Evolutionary conservation across 352 stramenopile genomes (phyloP).

Genomic region (Phytophthora sp.): DNA sequence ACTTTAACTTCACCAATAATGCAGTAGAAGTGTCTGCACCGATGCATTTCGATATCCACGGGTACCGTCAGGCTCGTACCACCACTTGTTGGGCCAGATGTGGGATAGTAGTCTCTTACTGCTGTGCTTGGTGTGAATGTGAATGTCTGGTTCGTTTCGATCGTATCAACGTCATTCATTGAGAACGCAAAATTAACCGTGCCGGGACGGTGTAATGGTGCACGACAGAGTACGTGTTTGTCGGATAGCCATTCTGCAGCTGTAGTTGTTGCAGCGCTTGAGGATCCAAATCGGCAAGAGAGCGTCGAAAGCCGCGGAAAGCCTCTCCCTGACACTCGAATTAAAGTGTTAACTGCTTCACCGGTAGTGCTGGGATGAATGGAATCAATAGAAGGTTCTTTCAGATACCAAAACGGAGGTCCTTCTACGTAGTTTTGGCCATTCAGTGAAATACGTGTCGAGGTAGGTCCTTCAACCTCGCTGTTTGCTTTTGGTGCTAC

Average conservation of each 20-base stretch:
- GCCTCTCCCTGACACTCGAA: slow-evolving; percentile 23
- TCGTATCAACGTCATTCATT: slow-evolving; percentile 57
- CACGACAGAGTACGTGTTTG: slow-evolving; percentile 28
- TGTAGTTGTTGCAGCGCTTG: background rate
- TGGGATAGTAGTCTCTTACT: slow-evolving; percentile 19
- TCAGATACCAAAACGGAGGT: slow-evolving; percentile 48
- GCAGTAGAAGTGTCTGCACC: slow-evolving; percentile 37
- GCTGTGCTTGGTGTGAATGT: slow-evolving; percentile 24
- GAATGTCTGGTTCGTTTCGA: slow-evolving; percentile 35
- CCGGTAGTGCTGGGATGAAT: slow-evolving; percentile 29
- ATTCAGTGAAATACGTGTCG: slow-evolving; percentile 40
- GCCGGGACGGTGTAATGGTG: slow-evolving; percentile 29
- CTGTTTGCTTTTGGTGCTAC: slow-evolving; percentile 1
- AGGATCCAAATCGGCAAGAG: slow-evolving; percentile 50
- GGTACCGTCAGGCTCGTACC: slow-evolving; percentile 39
- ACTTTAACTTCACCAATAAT: slow-evolving; percentile 27
- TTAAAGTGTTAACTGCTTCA: slow-evolving; percentile 15
- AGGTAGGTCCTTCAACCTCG: slow-evolving; percentile 1
- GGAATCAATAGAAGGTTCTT: slow-evolving; percentile 25
- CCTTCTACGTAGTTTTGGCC: slow-evolving; percentile 46
- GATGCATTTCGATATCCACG: background rate
- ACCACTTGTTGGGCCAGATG: slow-evolving; percentile 33
- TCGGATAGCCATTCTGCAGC: slow-evolving; percentile 36
- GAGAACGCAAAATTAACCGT: slow-evolving; percentile 48
- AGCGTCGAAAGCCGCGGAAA: slow-evolving; percentile 49